Base-by-base conservation (phyloP, 768 basidiomycete genomes). In the Rubroboletus satanas region DNA sequence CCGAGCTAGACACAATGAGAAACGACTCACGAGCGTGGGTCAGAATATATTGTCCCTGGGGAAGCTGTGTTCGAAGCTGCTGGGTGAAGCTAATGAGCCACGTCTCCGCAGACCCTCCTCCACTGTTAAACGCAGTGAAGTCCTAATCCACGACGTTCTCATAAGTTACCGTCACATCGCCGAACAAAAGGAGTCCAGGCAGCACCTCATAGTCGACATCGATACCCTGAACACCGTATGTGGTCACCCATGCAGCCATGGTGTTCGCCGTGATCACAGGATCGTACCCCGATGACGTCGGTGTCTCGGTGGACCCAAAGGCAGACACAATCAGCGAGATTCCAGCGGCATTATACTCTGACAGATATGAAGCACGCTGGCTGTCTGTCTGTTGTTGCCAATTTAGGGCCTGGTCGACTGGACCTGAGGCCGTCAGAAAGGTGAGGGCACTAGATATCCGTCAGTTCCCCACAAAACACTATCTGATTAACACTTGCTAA, bases 271-370 rank as follows among this genome's bases (percentile, higher is more conserved):
- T 70, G 21, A 46, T 56, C 23, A 73, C 65, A 0, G 80, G 71
- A 54, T 82, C 71, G 11, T 55, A 58, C n/a, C 74, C 74, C 7
- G 66, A 63, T 0, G 75, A 66, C 2, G 79, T 82, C 1, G 80
- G 80, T 0, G 71, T 66, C 51, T 67, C 62, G 11, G 69, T 71
- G 7, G 77, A 73, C 7, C 80, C 80, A 61, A 84, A 83, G 1
- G 73, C 74, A 41, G 81, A 81, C 5, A 84, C 83, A 54, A 84
- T 74, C 28, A 85, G 63, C 42, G 77, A 78, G 64, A 84, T 82
- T 7, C 83, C 82, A 15, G 80, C 80, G 0, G 75, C 74, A 15
- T 67, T 67, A 52, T 84, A 85, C 53, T 79, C 73, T 1, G 76
- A 61, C 53, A 81, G 71, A 60, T 80, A 74, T 7, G 72, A 41